These are phyloP conservation scores for Colletotrichum tabaci DNA, from an alignment of 2,329 filamentous ascomycete species.

Conservation along the genomic window DNA sequence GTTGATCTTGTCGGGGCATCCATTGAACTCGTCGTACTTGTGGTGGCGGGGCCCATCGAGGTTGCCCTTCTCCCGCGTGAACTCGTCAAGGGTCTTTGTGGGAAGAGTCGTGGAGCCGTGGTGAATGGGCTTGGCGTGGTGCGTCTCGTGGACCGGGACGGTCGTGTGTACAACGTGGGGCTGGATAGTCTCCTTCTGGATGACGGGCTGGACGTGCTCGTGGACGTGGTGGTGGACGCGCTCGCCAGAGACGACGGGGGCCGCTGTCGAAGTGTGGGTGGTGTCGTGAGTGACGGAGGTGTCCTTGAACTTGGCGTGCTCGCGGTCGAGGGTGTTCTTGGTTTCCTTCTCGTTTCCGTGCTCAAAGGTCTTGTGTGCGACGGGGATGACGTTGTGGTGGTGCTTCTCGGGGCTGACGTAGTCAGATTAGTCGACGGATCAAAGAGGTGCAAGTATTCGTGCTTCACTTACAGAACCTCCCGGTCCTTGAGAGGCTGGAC, in stretches of 20 bases:
- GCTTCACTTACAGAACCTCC: conserved; percentile 59
- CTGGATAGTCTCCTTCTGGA: conserved; percentile 79
- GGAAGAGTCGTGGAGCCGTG: conserved; percentile 77
- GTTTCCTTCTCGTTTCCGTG: conserved; percentile 70
- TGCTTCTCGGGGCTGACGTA: conserved; percentile 71
- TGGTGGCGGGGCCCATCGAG: conserved; percentile 58
- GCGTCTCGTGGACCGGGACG: conserved; percentile 79
- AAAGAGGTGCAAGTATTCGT: conserved; percentile 20
- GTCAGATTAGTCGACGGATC: conserved; percentile 42
- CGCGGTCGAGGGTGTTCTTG: conserved; percentile 63
- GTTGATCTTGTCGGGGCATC: conserved; percentile 68
- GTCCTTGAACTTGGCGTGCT: conserved; percentile 57
- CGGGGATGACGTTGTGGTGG: conserved; percentile 68
- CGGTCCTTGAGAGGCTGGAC: conserved; percentile 71
- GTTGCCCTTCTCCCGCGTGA: conserved; percentile 65
- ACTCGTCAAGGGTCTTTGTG: conserved; percentile 75
- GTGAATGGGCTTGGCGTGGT: conserved; percentile 77
- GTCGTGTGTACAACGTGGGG: conserved; percentile 80
- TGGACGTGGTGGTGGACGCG: conserved; percentile 66
- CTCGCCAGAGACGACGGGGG: conserved; percentile 49
- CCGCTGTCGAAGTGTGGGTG: conserved; percentile 47
- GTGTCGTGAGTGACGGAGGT: conserved; percentile 49
- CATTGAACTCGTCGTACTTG: conserved; percentile 59
- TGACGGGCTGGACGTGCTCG: conserved; percentile 79
- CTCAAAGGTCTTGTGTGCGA: conserved; percentile 73